Percentiles rank a stretch among this genome's conserved stretches.
Evolutionary conservation across 1,139 yeast genomes (phyloP).

Genomic region (Lodderomyces pseudojiufengensis): DNA sequence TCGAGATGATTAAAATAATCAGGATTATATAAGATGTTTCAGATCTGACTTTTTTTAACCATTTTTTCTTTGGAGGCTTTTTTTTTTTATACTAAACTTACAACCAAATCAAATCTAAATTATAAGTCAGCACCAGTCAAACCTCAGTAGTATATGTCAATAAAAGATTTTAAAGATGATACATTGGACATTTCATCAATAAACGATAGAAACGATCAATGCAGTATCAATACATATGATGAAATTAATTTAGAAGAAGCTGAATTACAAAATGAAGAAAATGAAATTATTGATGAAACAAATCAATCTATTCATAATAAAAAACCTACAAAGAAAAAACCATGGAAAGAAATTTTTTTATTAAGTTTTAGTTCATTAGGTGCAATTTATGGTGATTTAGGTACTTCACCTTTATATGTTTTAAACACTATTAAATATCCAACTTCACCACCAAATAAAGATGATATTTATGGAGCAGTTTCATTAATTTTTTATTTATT

Average conservation of each 20-base stretch:
- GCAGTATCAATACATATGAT: constrained; percentile 3
- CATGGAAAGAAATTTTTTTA: constrained; percentile 22
- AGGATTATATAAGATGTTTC: no score
- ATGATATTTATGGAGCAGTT: constrained; percentile 48
- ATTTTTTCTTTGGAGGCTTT: no score
- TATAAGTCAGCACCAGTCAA: not conserved
- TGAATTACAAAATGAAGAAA: no score
- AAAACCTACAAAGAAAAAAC: constrained; percentile 13
- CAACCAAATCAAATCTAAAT: not conserved
- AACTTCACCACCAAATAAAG: constrained; percentile 25
- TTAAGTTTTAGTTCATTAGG: constrained; percentile 43
- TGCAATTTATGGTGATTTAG: constrained; percentile 60
- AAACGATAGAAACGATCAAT: constrained; percentile 5
- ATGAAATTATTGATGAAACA: constrained; percentile 2
- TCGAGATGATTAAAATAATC: no score
- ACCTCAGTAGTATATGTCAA: not conserved
- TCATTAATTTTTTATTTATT: constrained; percentile 55
- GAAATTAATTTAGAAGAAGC: constrained; percentile 3
- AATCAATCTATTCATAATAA: no score
- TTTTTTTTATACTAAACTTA: no score
- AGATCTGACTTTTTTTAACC: no score
- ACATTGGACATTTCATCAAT: constrained; percentile 1
- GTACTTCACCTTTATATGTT: constrained; percentile 58
- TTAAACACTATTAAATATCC: constrained; percentile 42
- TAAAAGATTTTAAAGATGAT: not conserved